These are phyloP conservation scores for Boletellus ananas DNA, from an alignment of 768 basidiomycete genomes.

Conservation along the genomic window DNA sequence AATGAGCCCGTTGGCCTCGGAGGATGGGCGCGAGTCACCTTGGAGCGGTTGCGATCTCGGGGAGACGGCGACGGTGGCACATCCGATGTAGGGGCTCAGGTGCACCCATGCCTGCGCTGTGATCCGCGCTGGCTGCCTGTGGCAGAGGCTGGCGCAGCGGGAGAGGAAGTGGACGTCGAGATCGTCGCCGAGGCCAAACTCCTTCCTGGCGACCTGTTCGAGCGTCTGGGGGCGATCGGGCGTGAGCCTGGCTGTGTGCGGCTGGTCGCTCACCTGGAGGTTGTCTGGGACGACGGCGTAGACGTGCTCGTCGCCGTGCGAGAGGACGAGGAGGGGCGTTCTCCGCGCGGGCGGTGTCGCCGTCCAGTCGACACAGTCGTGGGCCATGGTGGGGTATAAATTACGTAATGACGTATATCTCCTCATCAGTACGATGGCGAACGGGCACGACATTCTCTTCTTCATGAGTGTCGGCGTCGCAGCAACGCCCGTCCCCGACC, in stretches of 20 bases:
- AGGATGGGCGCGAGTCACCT: constrained; percentile 2
- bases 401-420: constrained; percentile 12
- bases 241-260: too few species aligned
- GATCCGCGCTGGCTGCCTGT: constrained; percentile 20
- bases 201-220: constrained; percentile 12
- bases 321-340: constrained; percentile 18
- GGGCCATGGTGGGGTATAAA: constrained; percentile 2
- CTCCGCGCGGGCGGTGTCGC: constrained; percentile 18
- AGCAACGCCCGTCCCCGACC: constrained; percentile 9
- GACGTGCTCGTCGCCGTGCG: constrained; percentile 9
- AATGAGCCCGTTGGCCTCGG: too few species aligned
- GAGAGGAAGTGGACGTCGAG: constrained; percentile 12
- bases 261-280: constrained; percentile 9
- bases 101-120: constrained; percentile 18
- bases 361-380: constrained; percentile 28
- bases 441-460: constrained; percentile 13
- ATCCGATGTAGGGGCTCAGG: constrained; percentile 21
- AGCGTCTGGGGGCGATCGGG: constrained; percentile 10
- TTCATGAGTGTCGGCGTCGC: constrained; percentile 30
- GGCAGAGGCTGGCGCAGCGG: constrained; percentile 20
- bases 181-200: constrained; percentile 20
- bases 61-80: constrained; percentile 13
- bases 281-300: constrained; percentile 18
- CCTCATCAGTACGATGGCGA: background rate
- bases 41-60: background rate